phyloP scores from a whole-genome alignment of 2,329 filamentous ascomycete species.

The Herpotrichia juniperi region DNA sequence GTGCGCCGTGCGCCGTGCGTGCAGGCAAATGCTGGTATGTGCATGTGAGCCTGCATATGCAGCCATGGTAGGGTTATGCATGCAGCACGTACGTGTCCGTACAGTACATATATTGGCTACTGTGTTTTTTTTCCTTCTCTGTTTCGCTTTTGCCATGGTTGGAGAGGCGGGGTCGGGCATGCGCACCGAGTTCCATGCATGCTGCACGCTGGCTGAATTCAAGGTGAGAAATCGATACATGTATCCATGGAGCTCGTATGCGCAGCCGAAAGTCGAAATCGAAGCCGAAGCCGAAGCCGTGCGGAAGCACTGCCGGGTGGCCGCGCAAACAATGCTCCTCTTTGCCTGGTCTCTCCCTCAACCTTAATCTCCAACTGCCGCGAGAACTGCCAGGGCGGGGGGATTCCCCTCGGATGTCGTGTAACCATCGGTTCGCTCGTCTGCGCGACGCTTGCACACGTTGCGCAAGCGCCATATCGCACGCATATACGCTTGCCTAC shows the following conservation, averaged over 20 bases:
- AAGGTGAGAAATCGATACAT: not conserved
- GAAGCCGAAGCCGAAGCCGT: too few species aligned
- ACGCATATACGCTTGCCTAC: constrained; percentile 41
- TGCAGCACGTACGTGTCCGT: constrained; percentile 7
- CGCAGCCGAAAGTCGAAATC: too few species aligned
- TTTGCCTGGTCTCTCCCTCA: too few species aligned
- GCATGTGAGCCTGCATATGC: not conserved
- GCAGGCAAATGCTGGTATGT: not conserved
- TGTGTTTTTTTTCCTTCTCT: not conserved
- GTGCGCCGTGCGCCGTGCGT: not conserved
- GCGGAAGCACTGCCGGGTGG: too few species aligned
- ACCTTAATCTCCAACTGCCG: too few species aligned
- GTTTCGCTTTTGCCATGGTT: too few species aligned
- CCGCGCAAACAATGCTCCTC: too few species aligned
- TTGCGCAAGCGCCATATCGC: constrained; percentile 27
- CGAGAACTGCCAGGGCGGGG: too few species aligned
- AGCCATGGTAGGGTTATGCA: not conserved
- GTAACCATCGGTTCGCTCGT: constrained; percentile 22
- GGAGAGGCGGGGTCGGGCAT: not conserved
- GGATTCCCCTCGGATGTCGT: constrained; percentile 18
- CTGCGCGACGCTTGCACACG: constrained; percentile 9
- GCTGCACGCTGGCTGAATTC: not conserved
- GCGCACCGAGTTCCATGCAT: not conserved
- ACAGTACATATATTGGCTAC: constrained; percentile 5
- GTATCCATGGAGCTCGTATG: too few species aligned